Evolutionary conservation across 225 moss, liverwort and hornwort genomes (phyloP).

Genomic region (Straminergon stramineum): DNA sequence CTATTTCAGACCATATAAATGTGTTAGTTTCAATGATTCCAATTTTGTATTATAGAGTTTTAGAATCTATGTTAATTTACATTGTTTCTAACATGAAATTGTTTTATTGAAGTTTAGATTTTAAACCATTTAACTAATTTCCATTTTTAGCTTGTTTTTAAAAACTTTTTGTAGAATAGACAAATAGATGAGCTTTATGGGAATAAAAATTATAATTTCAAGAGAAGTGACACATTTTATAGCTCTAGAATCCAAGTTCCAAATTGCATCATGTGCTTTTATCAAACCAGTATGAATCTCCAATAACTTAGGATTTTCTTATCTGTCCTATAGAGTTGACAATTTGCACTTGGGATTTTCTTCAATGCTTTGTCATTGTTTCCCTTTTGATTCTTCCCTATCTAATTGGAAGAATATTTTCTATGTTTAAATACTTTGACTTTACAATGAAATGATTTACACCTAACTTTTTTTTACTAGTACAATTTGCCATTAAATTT

Average conservation of each 20-base stretch:
- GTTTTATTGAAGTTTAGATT: fast-evolving
- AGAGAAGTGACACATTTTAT: neutral
- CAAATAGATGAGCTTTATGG: neutral
- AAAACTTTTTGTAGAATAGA: neutral
- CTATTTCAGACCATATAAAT: neutral
- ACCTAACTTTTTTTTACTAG: no score
- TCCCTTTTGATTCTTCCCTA: neutral
- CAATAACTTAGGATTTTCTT: fast-evolving
- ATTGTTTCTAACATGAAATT: neutral
- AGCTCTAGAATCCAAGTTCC: neutral
- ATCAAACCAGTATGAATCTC: neutral
- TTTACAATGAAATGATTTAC: neutral
- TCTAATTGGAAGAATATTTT: neutral
- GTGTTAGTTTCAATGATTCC: neutral
- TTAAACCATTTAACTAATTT: neutral
- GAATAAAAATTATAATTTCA: fast-evolving
- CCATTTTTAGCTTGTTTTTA: neutral
- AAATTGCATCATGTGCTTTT: neutral
- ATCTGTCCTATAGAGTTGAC: fast-evolving
- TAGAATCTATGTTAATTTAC: neutral
- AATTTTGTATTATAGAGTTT: neutral
- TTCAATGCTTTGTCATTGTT: neutral
- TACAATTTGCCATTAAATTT: neutral
- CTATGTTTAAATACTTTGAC: neutral
- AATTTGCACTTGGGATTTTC: fast-evolving